Conservation (phyloP, 805 yeast species). For the Lachancea dasiensis region DNA sequence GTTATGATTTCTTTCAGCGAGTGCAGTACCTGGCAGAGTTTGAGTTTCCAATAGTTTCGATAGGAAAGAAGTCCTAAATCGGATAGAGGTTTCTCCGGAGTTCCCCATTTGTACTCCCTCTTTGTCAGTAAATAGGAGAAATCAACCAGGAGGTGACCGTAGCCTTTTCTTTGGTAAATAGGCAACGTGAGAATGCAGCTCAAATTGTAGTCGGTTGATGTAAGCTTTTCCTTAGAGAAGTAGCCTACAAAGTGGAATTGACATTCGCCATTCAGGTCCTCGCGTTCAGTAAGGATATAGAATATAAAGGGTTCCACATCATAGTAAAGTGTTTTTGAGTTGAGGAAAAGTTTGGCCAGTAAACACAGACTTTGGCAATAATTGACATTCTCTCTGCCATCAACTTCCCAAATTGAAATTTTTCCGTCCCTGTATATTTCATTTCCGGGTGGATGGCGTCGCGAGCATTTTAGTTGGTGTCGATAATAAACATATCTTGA, state of each 20-base stretch:
- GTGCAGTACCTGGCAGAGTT: slow-evolving; percentile 43
- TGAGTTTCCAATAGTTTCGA: slow-evolving; percentile 76
- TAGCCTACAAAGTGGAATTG: slow-evolving; percentile 85
- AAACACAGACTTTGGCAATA: slow-evolving; percentile 89
- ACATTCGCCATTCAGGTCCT: slow-evolving; percentile 34
- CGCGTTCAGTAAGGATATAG: slow-evolving; percentile 69
- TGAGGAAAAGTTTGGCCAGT: slow-evolving; percentile 79
- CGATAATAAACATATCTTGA: slow-evolving; percentile 61
- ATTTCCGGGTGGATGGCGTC: slow-evolving; percentile 79
- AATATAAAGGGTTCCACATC: slow-evolving; percentile 95
- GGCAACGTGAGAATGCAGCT: slow-evolving; percentile 91
- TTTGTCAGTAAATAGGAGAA: slow-evolving; percentile 78
- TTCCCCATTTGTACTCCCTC: slow-evolving; percentile 70
- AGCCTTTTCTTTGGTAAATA: slow-evolving; percentile 78
- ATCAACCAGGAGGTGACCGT: slow-evolving; percentile 82
- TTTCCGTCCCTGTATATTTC: slow-evolving; percentile 73
- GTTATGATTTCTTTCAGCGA: slow-evolving; percentile 12
- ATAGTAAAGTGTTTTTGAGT: slow-evolving; percentile 86
- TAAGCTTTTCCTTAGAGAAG: slow-evolving; percentile 79
- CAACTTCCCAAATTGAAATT: slow-evolving; percentile 82
- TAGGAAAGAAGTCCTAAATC: slow-evolving; percentile 82
- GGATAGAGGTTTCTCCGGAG: slow-evolving; percentile 93
- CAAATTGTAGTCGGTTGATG: slow-evolving; percentile 71
- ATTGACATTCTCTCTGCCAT: slow-evolving; percentile 74
- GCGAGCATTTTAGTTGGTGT: slow-evolving; percentile 69